phyloP scores from a whole-genome alignment of 768 basidiomycete genomes.

The Roridomyces roridus region DNA sequence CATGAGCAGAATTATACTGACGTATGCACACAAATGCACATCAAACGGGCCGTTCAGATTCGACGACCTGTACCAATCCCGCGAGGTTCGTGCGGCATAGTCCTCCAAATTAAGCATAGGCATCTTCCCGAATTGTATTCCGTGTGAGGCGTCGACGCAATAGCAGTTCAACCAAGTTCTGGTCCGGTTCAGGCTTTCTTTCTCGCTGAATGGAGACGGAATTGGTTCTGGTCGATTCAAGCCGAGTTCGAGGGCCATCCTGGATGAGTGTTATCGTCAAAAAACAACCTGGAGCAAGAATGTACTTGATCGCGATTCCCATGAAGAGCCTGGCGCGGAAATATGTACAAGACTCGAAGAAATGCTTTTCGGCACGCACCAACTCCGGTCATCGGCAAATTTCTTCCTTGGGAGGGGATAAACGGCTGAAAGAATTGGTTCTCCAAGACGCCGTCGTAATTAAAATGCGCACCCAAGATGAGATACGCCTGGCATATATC shows the following conservation, averaged over 20 bases:
- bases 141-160: constrained; percentile 75
- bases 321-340: constrained; percentile 52
- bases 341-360: neutral
- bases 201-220: constrained; percentile 54
- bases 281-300: neutral
- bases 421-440: constrained; percentile 48
- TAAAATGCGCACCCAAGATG: constrained; percentile 44
- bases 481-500: constrained; percentile 83
- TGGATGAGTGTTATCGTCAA: constrained; percentile 25
- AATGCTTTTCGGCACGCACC: constrained; percentile 31
- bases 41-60: constrained; percentile 46
- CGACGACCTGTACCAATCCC: constrained; percentile 55
- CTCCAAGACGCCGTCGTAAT: neutral
- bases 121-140: constrained; percentile 79
- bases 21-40: constrained; percentile 58
- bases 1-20: constrained; percentile 57
- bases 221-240: constrained; percentile 64
- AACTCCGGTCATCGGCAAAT: constrained; percentile 76
- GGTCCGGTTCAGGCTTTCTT: constrained; percentile 72
- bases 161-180: constrained; percentile 81
- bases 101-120: constrained; percentile 71
- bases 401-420: constrained; percentile 67
- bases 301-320: constrained; percentile 70
- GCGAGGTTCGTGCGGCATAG: constrained; percentile 56
- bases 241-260: constrained; percentile 77